Evolutionary conservation across 192 early-diverging fungal species (phyloP), one percentile per base, ranked within the genome.

Genomic region (Mortierella antarctica): DNA sequence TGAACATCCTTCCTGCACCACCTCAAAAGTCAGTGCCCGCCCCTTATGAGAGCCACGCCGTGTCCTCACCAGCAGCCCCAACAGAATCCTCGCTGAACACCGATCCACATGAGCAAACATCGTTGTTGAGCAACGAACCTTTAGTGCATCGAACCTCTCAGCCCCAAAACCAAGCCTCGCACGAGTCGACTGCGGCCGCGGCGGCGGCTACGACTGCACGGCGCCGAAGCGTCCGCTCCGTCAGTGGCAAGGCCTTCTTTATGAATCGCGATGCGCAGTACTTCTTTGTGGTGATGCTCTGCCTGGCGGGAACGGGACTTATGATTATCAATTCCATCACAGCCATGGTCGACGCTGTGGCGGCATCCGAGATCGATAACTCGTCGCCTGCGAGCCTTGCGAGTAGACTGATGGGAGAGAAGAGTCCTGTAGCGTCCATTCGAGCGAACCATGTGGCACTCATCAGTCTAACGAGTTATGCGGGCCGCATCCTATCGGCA

Each of bases 291-390:
- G 55, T 68, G 31, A 80, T 68, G 77, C 6, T 80, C 12, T 80
- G 69, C 55, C 49, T 80, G 2, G 48, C 77, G 4, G 77, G 77
- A 53, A 66, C 65, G 5, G 77, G 77, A 9, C 59, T 80, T 15
- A 80, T 80, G 77, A 80, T 80, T 44, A 72, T 80, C 67, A 72
- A 80, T 48, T 80, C 77, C 7, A 80, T 80, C 45, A 45, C 77
- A 13, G 70, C 77, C 12, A 80, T 80, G 52, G 70, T 80, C 2
- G 70, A 80, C 8, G 40, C 70, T 17, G 65, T 80, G 1, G 77
- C 69, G 4, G 58, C 51, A n/a, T 42, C 57, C 11, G 69, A 79
- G 20, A 20, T 40, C 9, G 7, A 6, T 17, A 50, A 63, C 45
- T 17, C 67, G 13, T 15, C 45, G 7, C 7, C 21, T 20, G 47